phyloP scores from a whole-genome alignment of 495 filamentous ascomycete species.

The Parathielavia appendiculata region DNA sequence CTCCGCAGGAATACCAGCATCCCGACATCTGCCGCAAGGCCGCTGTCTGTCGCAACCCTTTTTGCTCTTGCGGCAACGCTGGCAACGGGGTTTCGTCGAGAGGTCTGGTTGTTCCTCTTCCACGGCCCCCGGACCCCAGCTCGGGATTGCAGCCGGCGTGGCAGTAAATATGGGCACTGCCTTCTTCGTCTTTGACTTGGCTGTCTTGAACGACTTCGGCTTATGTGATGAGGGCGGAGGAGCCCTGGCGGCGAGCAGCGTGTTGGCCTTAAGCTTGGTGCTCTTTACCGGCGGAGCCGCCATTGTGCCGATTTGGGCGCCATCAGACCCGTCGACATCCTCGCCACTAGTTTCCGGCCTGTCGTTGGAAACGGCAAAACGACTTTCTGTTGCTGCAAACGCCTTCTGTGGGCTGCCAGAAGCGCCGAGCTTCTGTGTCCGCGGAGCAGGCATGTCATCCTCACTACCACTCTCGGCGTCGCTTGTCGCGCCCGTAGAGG shows the following conservation, averaged over 20 bases:
- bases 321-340: constrained; percentile 59
- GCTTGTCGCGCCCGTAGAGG: constrained; percentile 75
- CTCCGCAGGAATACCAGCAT: constrained; percentile 87
- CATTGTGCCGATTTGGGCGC: constrained; percentile 29
- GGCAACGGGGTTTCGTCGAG: constrained; percentile 92
- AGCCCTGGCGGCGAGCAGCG: constrained; percentile 29
- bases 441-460: constrained; percentile 58
- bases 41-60: constrained; percentile 97
- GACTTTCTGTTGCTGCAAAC: constrained; percentile 55
- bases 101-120: constrained; percentile 83
- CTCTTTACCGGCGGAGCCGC: constrained; percentile 36
- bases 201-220: constrained; percentile 40
- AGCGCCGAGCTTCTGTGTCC: constrained; percentile 57
- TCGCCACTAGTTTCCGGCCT: constrained; percentile 70
- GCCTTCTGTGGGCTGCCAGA: constrained; percentile 42
- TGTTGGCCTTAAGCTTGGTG: constrained; percentile 38
- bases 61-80: constrained; percentile 98
- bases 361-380: constrained; percentile 59
- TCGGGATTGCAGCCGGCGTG: constrained; percentile 69
- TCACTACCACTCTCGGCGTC: constrained; percentile 75
- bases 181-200: constrained; percentile 58
- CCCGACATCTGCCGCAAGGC: constrained; percentile 89
- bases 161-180: constrained; percentile 41
- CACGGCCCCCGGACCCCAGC: constrained; percentile 57
- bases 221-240: constrained; percentile 30